Evolutionary conservation across 805 yeast genomes (phyloP).

Genomic region (Nematodospora valgi): DNA sequence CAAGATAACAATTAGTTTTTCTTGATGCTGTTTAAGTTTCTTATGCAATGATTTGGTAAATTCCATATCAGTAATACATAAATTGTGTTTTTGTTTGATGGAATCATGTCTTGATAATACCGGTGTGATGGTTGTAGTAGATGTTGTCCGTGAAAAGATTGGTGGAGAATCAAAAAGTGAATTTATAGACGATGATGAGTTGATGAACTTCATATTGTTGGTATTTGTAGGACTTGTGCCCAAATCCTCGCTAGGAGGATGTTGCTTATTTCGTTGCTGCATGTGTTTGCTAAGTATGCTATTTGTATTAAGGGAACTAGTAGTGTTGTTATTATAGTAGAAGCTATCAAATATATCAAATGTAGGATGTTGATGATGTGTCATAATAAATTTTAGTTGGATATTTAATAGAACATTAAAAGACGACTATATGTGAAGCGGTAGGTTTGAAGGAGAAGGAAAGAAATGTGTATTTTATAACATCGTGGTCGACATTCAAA

Average conservation of each 20-base stretch:
- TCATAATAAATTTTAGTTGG: not conserved
- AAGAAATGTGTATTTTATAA: too few relatives aligned
- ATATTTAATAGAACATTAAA: not conserved
- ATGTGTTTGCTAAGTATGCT: too few relatives aligned
- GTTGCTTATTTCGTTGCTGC: slow-evolving; percentile 1
- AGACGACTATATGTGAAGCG: not conserved
- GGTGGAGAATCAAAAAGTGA: slow-evolving; percentile 23
- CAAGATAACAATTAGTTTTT: slow-evolving; percentile 19
- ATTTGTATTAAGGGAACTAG: too few relatives aligned
- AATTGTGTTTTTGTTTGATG: not conserved
- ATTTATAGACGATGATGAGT: slow-evolving; percentile 22
- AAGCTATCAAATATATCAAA: slow-evolving; percentile 6
- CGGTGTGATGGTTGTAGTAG: slow-evolving; percentile 11
- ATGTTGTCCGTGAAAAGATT: slow-evolving; percentile 1
- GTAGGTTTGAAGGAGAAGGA: too few relatives aligned
- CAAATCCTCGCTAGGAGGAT: not conserved
- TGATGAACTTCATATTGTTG: slow-evolving; percentile 3
- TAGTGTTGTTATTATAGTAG: not conserved
- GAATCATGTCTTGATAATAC: slow-evolving; percentile 8
- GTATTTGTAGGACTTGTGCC: slow-evolving; percentile 2
- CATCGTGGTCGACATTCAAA: too few relatives aligned
- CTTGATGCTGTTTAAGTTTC: slow-evolving; percentile 1
- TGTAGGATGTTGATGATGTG: slow-evolving; percentile 1
- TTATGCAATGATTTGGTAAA: slow-evolving; percentile 2
- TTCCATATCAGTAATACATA: slow-evolving; percentile 5